phyloP scores from a whole-genome alignment of 768 basidiomycete species.

The Termitomyces sp. region DNA sequence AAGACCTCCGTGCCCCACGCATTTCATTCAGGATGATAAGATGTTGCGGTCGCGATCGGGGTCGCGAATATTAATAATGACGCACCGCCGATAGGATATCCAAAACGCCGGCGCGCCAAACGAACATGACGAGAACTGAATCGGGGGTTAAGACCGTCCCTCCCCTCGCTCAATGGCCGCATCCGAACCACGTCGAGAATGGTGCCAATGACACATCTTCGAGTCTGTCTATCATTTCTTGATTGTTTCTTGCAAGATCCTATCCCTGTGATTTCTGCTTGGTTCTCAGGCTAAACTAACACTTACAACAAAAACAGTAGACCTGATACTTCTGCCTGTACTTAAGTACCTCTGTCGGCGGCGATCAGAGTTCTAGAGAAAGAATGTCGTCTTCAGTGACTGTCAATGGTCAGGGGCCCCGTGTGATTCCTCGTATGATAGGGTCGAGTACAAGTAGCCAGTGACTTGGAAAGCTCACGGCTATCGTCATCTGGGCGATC shows the following conservation, averaged over 20 bases:
- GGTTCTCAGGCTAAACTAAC: neutral
- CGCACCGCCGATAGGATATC: neutral
- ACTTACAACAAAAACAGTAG: neutral
- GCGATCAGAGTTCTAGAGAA: too few species aligned
- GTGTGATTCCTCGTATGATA: too few species aligned
- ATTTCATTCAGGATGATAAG: neutral
- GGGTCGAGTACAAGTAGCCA: neutral
- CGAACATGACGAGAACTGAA: neutral
- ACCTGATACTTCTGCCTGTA: too few species aligned
- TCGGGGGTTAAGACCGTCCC: too few species aligned
- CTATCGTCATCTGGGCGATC: neutral
- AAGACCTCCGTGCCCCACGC: neutral
- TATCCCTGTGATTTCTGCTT: neutral
- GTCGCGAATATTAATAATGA: too few species aligned
- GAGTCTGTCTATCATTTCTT: neutral
- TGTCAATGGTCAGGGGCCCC: too few species aligned
- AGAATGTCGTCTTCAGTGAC: too few species aligned
- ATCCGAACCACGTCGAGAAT: neutral
- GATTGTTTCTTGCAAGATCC: neutral
- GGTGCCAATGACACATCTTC: neutral
- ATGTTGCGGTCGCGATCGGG: neutral
- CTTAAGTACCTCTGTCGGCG: too few species aligned
- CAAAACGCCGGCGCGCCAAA: neutral
- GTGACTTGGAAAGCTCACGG: too few species aligned
- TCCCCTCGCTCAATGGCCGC: neutral